A percentile compares a stretch with the other conserved stretches of the same genome.
Evolutionary conservation across 352 stramenopile species (phyloP).

Genomic region (Pythium insidiosum): DNA sequence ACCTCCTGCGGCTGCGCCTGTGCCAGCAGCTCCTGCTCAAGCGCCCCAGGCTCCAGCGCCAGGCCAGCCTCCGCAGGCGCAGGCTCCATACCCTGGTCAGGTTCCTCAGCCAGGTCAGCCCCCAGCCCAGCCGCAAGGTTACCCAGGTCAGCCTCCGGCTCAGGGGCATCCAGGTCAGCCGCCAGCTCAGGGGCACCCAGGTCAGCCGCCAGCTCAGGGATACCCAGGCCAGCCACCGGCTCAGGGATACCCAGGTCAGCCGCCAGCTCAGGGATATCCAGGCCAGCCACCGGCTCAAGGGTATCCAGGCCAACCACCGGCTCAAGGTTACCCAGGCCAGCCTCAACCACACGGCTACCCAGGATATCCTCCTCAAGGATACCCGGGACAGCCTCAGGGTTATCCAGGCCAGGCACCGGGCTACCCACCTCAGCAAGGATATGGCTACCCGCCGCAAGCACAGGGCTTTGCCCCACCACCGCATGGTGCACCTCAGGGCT

Average conservation of each 20-base stretch:
- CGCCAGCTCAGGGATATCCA: neutral
- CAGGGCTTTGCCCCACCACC: slow-evolving; percentile 7
- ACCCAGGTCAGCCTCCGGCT: no score
- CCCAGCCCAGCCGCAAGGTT: no score
- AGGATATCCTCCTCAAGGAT: slow-evolving; percentile 15
- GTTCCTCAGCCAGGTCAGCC: no score
- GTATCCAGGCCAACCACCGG: slow-evolving; percentile 5
- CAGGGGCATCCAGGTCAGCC: no score
- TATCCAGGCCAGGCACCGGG: slow-evolving; percentile 7
- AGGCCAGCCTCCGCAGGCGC: no score
- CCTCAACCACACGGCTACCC: slow-evolving; percentile 4
- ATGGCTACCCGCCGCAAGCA: slow-evolving; percentile 15
- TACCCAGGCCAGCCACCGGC: slow-evolving; percentile 1
- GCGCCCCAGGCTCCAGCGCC: no score
- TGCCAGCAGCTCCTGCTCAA: slow-evolving; percentile 1
- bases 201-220: no score
- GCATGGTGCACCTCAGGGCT: slow-evolving; percentile 8
- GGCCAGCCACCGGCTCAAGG: neutral
- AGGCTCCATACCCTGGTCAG: no score
- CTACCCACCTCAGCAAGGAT: slow-evolving; percentile 14
- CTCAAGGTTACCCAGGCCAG: slow-evolving; percentile 13
- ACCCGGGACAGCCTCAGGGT: slow-evolving; percentile 12
- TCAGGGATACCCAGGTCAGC: neutral
- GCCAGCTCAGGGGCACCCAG: no score
- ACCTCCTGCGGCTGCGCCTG: slow-evolving; percentile 1